Percentiles rank a stretch among this genome's conserved stretches.
Conservation (phyloP, 1,284 basidiomycete genomes). For the Chondrostereum purpureum region DNA sequence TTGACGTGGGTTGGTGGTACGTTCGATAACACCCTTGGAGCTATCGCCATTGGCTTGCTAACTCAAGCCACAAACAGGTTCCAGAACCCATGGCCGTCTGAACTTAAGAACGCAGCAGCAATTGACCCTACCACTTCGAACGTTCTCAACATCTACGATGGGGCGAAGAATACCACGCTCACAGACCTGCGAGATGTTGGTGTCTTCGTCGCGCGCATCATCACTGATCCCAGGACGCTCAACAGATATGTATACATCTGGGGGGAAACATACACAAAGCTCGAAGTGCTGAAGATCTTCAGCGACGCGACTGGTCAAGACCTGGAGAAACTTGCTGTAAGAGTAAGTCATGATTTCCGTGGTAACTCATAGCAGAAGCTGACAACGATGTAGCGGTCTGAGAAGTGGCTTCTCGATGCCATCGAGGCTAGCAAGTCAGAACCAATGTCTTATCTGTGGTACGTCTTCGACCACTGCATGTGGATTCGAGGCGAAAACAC, state of each 20-base stretch:
- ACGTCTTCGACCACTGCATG: background rate
- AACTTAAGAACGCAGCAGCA: no score
- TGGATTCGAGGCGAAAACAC: constrained; percentile 1
- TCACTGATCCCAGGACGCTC: background rate
- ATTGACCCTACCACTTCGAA: no score
- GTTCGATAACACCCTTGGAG: background rate
- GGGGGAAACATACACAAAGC: background rate
- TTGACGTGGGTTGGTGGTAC: background rate
- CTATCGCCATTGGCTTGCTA: background rate
- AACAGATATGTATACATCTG: background rate
- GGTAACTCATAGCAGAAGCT: background rate
- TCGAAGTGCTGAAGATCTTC: background rate
- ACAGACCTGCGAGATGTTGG: background rate
- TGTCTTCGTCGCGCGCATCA: constrained; percentile 1
- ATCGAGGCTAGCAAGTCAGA: no score
- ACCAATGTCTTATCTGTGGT: background rate
- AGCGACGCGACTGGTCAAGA: background rate
- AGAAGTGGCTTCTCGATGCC: no score
- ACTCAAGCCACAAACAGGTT: background rate
- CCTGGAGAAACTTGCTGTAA: background rate
- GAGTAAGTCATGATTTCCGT: background rate
- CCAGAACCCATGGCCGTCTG: background rate
- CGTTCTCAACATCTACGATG: background rate
- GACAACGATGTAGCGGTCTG: background rate
- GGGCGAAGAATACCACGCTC: background rate